phyloP scores from a whole-genome alignment of 176 grass and related monocot genomes.

The Stipa capillata region DNA sequence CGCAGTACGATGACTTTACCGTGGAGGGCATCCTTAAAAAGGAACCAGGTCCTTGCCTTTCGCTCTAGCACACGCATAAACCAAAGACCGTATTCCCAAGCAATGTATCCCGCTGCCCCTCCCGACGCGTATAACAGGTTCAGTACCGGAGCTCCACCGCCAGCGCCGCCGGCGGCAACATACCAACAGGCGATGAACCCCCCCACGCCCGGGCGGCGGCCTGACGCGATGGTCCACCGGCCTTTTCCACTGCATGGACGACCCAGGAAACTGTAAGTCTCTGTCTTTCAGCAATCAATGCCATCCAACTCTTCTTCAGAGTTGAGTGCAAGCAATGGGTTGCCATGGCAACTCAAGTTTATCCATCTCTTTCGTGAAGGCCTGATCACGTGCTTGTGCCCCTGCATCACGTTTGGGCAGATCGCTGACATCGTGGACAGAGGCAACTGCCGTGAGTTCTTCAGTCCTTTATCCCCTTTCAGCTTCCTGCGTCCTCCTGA shows the following conservation, averaged over 20 bases:
- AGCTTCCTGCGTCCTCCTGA: not conserved
- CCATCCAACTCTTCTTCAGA: not conserved
- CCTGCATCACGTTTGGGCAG: slow-evolving; percentile 93
- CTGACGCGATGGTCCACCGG: slow-evolving; percentile 74
- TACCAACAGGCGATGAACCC: slow-evolving; percentile 33
- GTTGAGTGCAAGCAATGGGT: too few species aligned
- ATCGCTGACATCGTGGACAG: slow-evolving; percentile 78
- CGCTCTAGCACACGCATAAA: not conserved
- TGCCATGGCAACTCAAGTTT: not conserved
- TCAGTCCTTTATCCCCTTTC: not conserved
- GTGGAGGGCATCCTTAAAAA: too few species aligned
- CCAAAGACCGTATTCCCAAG: slow-evolving; percentile 5
- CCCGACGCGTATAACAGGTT: slow-evolving; percentile 36
- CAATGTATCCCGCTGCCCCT: slow-evolving; percentile 51
- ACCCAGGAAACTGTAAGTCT: slow-evolving; percentile 82
- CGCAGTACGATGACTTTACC: too few species aligned
- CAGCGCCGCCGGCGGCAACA: slow-evolving; percentile 25
- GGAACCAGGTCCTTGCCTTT: not conserved
- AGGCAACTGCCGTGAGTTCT: slow-evolving; percentile 65
- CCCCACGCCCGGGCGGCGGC: slow-evolving; percentile 1
- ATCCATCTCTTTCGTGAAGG: slow-evolving; percentile 19
- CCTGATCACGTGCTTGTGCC: slow-evolving; percentile 78
- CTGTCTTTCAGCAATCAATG: not conserved
- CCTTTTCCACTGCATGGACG: slow-evolving; percentile 97
- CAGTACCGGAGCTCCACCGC: slow-evolving; percentile 2